Evolutionary conservation across 306 rosid genomes (phyloP).

Genomic region (Vigna angularis): DNA sequence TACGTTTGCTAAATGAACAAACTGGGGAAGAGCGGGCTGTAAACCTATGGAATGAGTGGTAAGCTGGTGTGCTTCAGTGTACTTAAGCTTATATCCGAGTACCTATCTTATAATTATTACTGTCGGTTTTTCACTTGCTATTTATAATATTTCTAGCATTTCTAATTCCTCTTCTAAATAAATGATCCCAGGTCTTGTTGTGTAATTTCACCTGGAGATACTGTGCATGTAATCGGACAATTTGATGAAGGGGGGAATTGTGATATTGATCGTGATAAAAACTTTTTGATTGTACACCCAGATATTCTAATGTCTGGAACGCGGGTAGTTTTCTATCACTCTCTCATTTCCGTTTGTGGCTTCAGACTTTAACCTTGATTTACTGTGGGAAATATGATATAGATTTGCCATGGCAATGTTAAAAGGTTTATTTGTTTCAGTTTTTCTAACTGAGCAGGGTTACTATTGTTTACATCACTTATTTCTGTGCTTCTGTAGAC

Average conservation of each 20-base stretch:
- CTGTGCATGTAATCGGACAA: conserved; percentile 82
- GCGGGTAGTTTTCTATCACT: conserved; percentile 68
- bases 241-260: conserved; percentile 76
- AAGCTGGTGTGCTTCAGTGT: conserved; percentile 43
- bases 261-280: conserved; percentile 67
- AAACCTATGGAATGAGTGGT: conserved; percentile 83
- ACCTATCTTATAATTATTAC: conserved; percentile 27
- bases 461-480: not conserved
- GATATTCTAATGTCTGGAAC: conserved; percentile 84
- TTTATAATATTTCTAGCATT: conserved; percentile 36
- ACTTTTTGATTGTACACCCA: conserved; percentile 84
- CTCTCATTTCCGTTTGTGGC: conserved; percentile 12
- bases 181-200: conserved; percentile 69
- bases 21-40: conserved; percentile 76
- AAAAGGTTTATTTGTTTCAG: conserved; percentile 6
- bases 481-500: not conserved
- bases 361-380: conserved; percentile 35
- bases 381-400: conserved; percentile 18
- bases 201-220: conserved; percentile 87
- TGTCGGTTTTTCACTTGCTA: conserved; percentile 28
- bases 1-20: conserved; percentile 81
- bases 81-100: conserved; percentile 4
- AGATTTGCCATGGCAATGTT: conserved; percentile 7
- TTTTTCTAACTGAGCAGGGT: not conserved
- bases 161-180: conserved; percentile 39